Evolutionary conservation across 345 rosid species (phyloP).

Genomic region (Hypericum perforatum): DNA sequence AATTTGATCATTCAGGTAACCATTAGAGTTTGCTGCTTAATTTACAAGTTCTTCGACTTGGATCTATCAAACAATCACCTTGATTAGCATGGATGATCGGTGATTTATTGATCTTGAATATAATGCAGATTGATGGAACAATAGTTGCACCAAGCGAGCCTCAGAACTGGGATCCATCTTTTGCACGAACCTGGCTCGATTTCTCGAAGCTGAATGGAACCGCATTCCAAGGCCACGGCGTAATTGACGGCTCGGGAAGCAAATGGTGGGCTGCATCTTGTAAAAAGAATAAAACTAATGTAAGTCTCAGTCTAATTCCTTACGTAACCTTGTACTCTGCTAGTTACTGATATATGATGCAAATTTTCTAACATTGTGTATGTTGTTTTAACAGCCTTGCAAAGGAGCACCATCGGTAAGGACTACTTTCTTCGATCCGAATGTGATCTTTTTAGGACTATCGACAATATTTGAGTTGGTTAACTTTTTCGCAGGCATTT

Average conservation of each 20-base stretch:
- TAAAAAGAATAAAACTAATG: conserved; percentile 14
- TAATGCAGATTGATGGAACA: conserved; percentile 23
- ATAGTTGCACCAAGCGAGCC: conserved; percentile 30
- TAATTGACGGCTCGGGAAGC: conserved; percentile 36
- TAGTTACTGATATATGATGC: not conserved
- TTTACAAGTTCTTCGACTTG: not conserved
- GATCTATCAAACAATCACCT: too few relatives aligned
- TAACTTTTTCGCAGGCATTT: conserved; percentile 19
- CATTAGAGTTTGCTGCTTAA: not conserved
- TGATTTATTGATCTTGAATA: too few relatives aligned
- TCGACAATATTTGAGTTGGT: too few relatives aligned
- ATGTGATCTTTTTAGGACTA: too few relatives aligned
- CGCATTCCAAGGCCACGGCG: conserved; percentile 30
- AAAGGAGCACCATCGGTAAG: conserved; percentile 4
- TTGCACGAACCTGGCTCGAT: conserved; percentile 26
- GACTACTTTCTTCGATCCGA: not conserved
- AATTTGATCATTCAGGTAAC: conserved; percentile 67
- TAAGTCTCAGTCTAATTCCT: not conserved
- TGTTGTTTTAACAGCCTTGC: not conserved
- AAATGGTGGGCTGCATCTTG: conserved; percentile 37
- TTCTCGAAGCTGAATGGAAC: conserved; percentile 31
- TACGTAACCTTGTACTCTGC: not conserved
- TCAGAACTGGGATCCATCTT: conserved; percentile 19
- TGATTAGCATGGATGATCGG: too few relatives aligned
- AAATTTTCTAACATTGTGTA: not conserved